Conservation (phyloP, 169 alveolate species). For the Plasmodium chabaudi region DNA sequence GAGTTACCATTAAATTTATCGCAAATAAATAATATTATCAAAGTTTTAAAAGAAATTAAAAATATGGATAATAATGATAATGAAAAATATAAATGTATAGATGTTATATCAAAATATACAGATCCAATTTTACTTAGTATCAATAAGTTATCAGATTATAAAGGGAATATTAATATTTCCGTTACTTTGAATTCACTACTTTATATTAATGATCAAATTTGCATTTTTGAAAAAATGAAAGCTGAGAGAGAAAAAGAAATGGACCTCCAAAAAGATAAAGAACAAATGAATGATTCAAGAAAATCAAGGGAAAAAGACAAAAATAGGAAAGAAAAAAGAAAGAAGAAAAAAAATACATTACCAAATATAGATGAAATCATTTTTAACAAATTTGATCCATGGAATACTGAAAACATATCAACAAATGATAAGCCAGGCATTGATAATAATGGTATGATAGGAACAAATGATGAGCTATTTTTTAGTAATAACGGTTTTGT, state of each 20-base stretch:
- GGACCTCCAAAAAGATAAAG: neutral
- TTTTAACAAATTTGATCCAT: constrained; percentile 75
- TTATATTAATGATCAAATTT: constrained; percentile 66
- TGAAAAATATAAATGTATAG: constrained; percentile 62
- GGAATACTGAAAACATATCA: constrained; percentile 54
- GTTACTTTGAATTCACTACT: constrained; percentile 67
- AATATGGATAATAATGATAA: constrained; percentile 26
- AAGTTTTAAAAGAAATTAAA: constrained; percentile 54
- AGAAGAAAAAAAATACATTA: constrained; percentile 16
- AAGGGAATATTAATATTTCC: constrained; percentile 55
- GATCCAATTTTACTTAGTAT: constrained; percentile 42
- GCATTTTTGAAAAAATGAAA: constrained; percentile 37
- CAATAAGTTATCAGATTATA: constrained; percentile 63
- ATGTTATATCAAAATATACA: constrained; percentile 32
- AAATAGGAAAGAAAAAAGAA: constrained; percentile 49
- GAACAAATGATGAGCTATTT: too few relatives aligned
- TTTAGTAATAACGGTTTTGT: neutral
- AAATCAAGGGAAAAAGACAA: constrained; percentile 16
- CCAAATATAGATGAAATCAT: constrained; percentile 55
- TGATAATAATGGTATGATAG: constrained; percentile 1
- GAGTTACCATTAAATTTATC: constrained; percentile 50
- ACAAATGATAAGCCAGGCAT: constrained; percentile 6
- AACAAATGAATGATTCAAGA: neutral
- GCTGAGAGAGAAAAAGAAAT: neutral
- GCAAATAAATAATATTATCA: constrained; percentile 72